Evolutionary conservation across 805 yeast genomes (phyloP).

Genomic region (Blastobotrys americana): DNA sequence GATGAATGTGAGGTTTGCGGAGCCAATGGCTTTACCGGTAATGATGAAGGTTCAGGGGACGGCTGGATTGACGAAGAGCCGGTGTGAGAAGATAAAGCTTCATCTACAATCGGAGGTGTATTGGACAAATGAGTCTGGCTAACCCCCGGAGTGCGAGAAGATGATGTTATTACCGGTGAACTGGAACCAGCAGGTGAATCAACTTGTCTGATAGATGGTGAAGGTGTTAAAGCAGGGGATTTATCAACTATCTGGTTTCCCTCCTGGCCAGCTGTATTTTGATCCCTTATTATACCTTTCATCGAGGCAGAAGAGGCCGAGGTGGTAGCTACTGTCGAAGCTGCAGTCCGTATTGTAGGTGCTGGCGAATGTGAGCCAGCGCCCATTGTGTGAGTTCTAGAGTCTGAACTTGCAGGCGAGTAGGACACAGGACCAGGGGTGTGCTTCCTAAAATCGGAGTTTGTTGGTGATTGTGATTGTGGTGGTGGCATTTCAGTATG

Average conservation of each 20-base stretch:
- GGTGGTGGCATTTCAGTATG: slow-evolving; percentile 6
- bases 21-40: not conserved
- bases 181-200: not conserved
- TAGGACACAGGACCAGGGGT: not conserved
- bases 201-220: not conserved
- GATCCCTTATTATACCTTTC: too few species aligned
- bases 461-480: slow-evolving; percentile 1
- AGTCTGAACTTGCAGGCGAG: not conserved
- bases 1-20: not conserved
- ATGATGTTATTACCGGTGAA: not conserved
- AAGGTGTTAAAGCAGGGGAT: not conserved
- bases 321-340: slow-evolving; percentile 3
- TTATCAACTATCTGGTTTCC: not conserved
- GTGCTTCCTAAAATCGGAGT: too few species aligned
- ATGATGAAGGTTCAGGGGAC: not conserved
- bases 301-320: slow-evolving; percentile 6
- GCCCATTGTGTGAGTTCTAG: not conserved
- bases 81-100: not conserved
- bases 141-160: not conserved
- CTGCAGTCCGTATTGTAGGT: slow-evolving; percentile 8
- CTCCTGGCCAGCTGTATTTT: not conserved
- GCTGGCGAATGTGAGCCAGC: not conserved
- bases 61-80: not conserved
- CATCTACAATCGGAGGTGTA: not conserved
- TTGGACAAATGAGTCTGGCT: not conserved